Percentiles rank a stretch among this genome's conserved stretches.
Conservation (phyloP, 2,329 filamentous ascomycete species). For the Acarospora socialis region DNA sequence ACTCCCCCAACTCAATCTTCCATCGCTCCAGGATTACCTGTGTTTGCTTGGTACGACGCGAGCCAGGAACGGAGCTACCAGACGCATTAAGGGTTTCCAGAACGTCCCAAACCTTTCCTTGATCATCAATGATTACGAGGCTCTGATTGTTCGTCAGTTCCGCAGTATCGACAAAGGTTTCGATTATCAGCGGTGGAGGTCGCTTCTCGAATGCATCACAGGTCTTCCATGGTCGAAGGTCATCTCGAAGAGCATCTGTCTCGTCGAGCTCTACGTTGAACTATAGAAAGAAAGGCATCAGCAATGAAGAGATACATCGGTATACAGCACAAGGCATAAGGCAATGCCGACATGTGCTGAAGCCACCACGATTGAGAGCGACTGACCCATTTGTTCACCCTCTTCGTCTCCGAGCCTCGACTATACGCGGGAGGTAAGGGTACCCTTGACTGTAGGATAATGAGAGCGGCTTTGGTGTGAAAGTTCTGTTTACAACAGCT, state of each 20-base stretch:
- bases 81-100: conserved; percentile 57
- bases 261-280: conserved; percentile 94
- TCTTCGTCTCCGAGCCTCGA: conserved; percentile 43
- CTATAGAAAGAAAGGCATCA: conserved; percentile 32
- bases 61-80: conserved; percentile 25
- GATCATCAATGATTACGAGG: conserved; percentile 73
- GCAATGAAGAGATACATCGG: too few relatives aligned
- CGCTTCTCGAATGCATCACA: conserved; percentile 63
- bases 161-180: conserved; percentile 74
- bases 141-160: conserved; percentile 71
- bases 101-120: conserved; percentile 87
- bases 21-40: conserved; percentile 84
- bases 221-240: conserved; percentile 66
- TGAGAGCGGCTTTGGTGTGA: conserved; percentile 71
- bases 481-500: conserved; percentile 52
- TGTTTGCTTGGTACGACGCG: conserved; percentile 36
- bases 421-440: conserved; percentile 46
- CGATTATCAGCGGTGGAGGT: conserved; percentile 75
- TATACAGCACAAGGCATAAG: background rate
- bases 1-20: conserved; percentile 65
- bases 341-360: background rate
- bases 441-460: conserved; percentile 70
- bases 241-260: conserved; percentile 71
- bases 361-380: conserved; percentile 1
- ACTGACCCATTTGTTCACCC: conserved; percentile 77